These are phyloP conservation scores for Cudoniella acicularis DNA, from an alignment of 495 filamentous ascomycete species.

Conservation along the genomic window DNA sequence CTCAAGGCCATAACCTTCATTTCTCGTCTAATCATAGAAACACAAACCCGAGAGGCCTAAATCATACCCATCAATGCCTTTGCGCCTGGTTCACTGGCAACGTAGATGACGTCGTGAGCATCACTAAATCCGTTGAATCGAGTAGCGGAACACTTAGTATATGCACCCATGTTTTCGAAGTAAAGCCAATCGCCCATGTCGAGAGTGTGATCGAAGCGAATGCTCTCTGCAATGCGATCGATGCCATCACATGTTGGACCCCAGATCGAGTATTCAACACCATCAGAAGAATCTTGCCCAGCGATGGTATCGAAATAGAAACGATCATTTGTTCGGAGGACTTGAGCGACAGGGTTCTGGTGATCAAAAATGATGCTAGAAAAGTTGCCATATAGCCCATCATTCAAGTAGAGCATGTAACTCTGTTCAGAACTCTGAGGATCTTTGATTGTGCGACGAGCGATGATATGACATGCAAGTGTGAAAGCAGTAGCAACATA, in stretches of 20 bases:
- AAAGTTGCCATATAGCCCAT: slow-evolving; percentile 97
- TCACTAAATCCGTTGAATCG: slow-evolving; percentile 98
- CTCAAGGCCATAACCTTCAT: no score
- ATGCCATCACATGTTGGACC: slow-evolving; percentile 97
- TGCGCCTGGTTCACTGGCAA: slow-evolving; percentile 88
- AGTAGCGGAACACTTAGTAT: slow-evolving; percentile 95
- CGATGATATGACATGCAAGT: slow-evolving; percentile 89
- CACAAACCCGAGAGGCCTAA: no score
- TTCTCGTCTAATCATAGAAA: no score
- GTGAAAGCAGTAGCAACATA: slow-evolving; percentile 93
- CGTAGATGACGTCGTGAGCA: slow-evolving; percentile 86
- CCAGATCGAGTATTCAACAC: slow-evolving; percentile 88
- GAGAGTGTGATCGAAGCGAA: slow-evolving; percentile 65
- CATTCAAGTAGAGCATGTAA: slow-evolving; percentile 97
- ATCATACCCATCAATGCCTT: slow-evolving; percentile 61
- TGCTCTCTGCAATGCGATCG: slow-evolving; percentile 80
- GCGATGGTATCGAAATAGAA: slow-evolving; percentile 44
- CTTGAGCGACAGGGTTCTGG: slow-evolving; percentile 80
- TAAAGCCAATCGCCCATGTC: slow-evolving; percentile 97
- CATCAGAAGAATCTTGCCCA: slow-evolving; percentile 29
- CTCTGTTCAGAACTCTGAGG: slow-evolving; percentile 52
- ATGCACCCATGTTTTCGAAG: slow-evolving; percentile 98
- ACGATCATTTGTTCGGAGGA: slow-evolving; percentile 60
- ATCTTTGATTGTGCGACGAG: slow-evolving; percentile 76
- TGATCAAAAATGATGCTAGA: slow-evolving; percentile 99